Percentiles rank a stretch among this genome's conserved stretches.
Conservation (phyloP, 805 yeast species). For the Candida corydali region DNA sequence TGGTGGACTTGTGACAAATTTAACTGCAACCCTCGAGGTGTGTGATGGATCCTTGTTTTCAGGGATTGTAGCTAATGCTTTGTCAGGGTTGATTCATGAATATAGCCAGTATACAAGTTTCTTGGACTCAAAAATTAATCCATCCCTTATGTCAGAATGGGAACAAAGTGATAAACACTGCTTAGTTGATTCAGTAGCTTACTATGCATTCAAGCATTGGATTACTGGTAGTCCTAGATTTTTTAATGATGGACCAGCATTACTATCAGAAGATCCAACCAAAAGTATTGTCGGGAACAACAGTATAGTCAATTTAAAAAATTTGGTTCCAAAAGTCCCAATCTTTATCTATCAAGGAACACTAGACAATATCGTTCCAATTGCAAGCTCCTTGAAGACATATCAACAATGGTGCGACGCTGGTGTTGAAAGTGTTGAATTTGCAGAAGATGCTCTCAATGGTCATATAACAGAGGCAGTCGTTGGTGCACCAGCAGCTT, state of each 20-base stretch:
- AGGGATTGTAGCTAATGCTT: slow-evolving; percentile 26
- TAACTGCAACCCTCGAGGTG: slow-evolving; percentile 22
- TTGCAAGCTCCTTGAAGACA: slow-evolving; percentile 14
- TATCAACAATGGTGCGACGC: slow-evolving; percentile 25
- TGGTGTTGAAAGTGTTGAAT: slow-evolving; percentile 25
- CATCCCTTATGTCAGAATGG: neutral
- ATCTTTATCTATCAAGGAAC: slow-evolving; percentile 19
- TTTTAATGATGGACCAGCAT: neutral
- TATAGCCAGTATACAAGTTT: slow-evolving; percentile 18
- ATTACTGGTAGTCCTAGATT: neutral
- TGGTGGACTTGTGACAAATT: slow-evolving; percentile 35
- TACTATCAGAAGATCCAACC: neutral
- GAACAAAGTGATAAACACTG: neutral
- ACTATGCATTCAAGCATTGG: neutral
- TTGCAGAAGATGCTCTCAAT: slow-evolving; percentile 19
- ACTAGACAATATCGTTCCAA: slow-evolving; percentile 18
- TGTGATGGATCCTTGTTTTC: slow-evolving; percentile 24
- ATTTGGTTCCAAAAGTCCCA: slow-evolving; percentile 17
- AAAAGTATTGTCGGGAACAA: neutral
- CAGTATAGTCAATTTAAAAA: slow-evolving; percentile 5
- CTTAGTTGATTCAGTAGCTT: neutral
- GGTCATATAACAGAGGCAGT: slow-evolving; percentile 24
- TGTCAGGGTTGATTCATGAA: slow-evolving; percentile 27
- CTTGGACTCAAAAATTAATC: neutral
- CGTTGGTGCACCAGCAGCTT: slow-evolving; percentile 20